Base-by-base conservation (phyloP, 768 basidiomycete genomes). In the Suillus subluteus region DNA sequence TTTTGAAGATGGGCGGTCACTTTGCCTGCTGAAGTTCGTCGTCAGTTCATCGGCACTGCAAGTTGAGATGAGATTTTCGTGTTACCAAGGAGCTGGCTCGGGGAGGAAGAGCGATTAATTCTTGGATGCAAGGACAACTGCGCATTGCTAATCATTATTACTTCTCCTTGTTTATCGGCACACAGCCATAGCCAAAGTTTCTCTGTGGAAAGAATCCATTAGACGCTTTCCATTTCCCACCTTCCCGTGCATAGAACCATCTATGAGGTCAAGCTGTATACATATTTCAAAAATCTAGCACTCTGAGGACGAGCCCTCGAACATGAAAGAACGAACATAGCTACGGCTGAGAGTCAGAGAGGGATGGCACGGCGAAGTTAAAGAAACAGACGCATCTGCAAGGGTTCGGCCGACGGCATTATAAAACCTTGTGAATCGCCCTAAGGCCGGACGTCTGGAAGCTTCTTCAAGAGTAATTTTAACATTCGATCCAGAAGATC, bases 181-280 rank as follows among this genome's bases (percentile, higher is more conserved):
- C 54, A 55, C 54, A 55, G 54, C 54, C 32, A 55, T 55, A 21
- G 11, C 54, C 54, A 55, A 55, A 55, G 9, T 55, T 55, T 55
- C 54, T 55, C 26, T 55, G 16, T 32, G 2, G 54, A 55, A 55
- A 55, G 16, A 2, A 7, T 32, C 30, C 16, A 32, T 55, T 11
- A 21, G 18, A 54, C 6, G 12, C 18, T 21, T 32, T 32, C 30
- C 54, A 55, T 55, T 55, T 55, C 54, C 54, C 54, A 55, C 54
- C 30, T 30, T 26, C 30, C 26, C 1, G 9, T 21, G 8, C 30
- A 11, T 30, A 30, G 30, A 54, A 18, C 54, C 30, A 32, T 32
- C 54, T 9, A 52, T 30, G 26, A 54, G 52, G 52, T 30, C 26
- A 54, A 30, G 26, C 15, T 54, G 32, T 32, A 55, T 9, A 8